phyloP scores from a whole-genome alignment of 2,329 filamentous ascomycete genomes.

The Clarireedia homoeocarpa region DNA sequence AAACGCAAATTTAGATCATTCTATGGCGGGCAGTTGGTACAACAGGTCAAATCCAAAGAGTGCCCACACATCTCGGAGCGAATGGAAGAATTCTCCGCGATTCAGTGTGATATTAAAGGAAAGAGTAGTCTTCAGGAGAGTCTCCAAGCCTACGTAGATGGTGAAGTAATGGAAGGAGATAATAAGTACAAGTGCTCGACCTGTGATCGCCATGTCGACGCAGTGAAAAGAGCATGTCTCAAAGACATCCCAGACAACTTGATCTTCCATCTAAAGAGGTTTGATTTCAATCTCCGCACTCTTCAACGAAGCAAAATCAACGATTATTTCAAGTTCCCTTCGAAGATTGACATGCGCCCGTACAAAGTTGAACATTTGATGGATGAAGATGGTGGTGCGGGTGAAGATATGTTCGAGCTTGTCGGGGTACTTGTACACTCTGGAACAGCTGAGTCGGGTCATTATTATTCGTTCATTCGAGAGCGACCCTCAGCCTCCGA shows the following conservation, averaged over 20 bases:
- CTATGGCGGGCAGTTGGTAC: conserved; percentile 85
- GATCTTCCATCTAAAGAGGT: conserved; percentile 89
- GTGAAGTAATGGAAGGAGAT: conserved; percentile 95
- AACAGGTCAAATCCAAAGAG: conserved; percentile 92
- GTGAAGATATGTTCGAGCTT: conserved; percentile 78
- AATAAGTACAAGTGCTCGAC: conserved; percentile 97
- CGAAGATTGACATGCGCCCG: conserved; percentile 73
- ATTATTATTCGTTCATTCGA: conserved; percentile 94
- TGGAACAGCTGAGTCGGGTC: conserved; percentile 86
- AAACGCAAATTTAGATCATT: conserved; percentile 73
- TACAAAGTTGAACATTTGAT: conserved; percentile 85
- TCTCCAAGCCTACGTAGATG: conserved; percentile 88
- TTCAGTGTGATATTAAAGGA: conserved; percentile 94
- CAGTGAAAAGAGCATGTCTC: conserved; percentile 84
- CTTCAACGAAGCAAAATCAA: conserved; percentile 89
- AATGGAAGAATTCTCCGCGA: conserved; percentile 84
- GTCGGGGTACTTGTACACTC: conserved; percentile 93
- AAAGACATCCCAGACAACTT: conserved; percentile 90
- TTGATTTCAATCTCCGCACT: conserved; percentile 71
- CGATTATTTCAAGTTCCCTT: conserved; percentile 84
- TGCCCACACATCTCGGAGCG: conserved; percentile 90
- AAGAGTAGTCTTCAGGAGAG: conserved; percentile 80
- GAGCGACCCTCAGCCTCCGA: conserved; percentile 54
- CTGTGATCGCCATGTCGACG: conserved; percentile 83
- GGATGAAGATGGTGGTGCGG: conserved; percentile 44